Evolutionary conservation across 306 rosid species (phyloP).

Genomic region (Chamaecrista fasciculata): DNA sequence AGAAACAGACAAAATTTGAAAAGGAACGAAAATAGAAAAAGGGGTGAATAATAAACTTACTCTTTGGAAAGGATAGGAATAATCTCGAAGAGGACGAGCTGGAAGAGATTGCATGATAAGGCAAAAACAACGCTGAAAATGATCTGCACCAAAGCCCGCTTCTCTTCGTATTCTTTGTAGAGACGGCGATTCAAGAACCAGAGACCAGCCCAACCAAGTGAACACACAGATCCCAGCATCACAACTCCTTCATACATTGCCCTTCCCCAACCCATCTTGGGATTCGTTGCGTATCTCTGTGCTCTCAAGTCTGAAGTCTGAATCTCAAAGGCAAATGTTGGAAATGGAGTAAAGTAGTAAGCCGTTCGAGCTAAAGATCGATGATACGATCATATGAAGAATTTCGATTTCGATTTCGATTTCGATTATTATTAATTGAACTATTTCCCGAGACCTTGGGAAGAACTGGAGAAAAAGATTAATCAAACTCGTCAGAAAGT

Average conservation of each 20-base stretch:
- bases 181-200: slow-evolving; percentile 92
- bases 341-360: background rate
- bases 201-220: slow-evolving; percentile 81
- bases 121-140: slow-evolving; percentile 92
- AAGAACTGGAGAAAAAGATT: background rate
- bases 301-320: background rate
- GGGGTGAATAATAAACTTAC: slow-evolving; percentile 21
- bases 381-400: background rate
- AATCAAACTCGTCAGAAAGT: background rate
- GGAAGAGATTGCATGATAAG: slow-evolving; percentile 94
- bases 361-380: background rate
- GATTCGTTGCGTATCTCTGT: background rate
- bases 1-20: background rate
- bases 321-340: background rate
- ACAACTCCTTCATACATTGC: slow-evolving; percentile 64
- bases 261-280: slow-evolving; percentile 78
- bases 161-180: slow-evolving; percentile 95
- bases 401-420: background rate
- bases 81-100: slow-evolving; percentile 95
- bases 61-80: slow-evolving; percentile 91
- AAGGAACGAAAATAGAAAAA: background rate
- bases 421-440: background rate
- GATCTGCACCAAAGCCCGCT: slow-evolving; percentile 80
- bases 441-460: background rate
- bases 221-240: slow-evolving; percentile 52